Percentiles rank a stretch among this genome's conserved stretches.
Conservation (phyloP, 2,329 filamentous ascomycete species). For the Alternaria longipes region DNA sequence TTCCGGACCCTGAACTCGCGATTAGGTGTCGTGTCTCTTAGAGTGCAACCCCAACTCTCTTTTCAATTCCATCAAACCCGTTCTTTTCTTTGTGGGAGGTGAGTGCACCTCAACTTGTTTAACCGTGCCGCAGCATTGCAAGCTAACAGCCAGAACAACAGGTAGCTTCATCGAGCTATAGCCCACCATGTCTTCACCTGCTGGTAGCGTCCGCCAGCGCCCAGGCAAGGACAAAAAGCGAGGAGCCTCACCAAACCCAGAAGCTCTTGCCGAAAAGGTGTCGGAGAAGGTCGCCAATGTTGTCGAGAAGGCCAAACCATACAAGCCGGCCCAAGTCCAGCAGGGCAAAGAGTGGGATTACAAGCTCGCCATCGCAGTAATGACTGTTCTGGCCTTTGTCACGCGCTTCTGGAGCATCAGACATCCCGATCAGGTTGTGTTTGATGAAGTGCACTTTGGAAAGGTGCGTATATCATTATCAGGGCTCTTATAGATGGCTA, state of each 20-base stretch:
- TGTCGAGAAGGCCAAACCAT: constrained; percentile 46
- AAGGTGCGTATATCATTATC: constrained; percentile 71
- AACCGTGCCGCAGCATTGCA: background rate
- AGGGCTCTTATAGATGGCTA: constrained; percentile 21
- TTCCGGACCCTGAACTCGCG: constrained; percentile 27
- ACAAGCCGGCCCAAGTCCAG: constrained; percentile 40
- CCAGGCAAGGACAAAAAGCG: constrained; percentile 51
- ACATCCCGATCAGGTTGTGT: constrained; percentile 96
- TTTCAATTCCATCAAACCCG: constrained; percentile 28
- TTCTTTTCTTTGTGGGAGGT: constrained; percentile 34
- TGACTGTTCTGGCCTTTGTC: constrained; percentile 85
- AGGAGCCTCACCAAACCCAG: constrained; percentile 48
- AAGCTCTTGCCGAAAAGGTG: constrained; percentile 41
- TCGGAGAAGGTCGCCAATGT: constrained; percentile 40
- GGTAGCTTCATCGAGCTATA: constrained; percentile 39
- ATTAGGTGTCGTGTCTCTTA: constrained; percentile 35
- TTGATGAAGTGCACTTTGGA: constrained; percentile 99
- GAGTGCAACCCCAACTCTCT: constrained; percentile 30
- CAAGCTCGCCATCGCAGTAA: constrained; percentile 76
- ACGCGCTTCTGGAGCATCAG: constrained; percentile 96
- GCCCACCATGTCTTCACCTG: constrained; percentile 50
- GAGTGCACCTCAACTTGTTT: constrained; percentile 19
- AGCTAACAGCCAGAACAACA: constrained; percentile 29
- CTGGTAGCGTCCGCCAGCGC: constrained; percentile 50
- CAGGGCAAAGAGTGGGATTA: constrained; percentile 79